phyloP scores from a whole-genome alignment of 179 eudicot species.

The Beta corolliflora region DNA sequence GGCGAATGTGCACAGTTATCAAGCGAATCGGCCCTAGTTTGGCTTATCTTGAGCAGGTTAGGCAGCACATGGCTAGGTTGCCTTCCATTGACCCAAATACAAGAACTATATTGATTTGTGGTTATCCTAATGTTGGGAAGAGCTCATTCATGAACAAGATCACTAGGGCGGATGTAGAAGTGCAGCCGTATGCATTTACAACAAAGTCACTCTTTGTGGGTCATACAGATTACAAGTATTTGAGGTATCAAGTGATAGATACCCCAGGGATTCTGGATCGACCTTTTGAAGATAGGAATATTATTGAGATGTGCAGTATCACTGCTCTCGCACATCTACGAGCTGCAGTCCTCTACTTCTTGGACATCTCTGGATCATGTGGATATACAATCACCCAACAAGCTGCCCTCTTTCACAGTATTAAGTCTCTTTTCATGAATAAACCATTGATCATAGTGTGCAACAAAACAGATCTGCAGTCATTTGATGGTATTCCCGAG shows the following conservation, averaged over 20 bases:
- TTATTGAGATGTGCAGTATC: conserved; percentile 96
- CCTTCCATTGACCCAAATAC: conserved; percentile 98
- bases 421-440: conserved; percentile 93
- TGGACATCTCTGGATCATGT: conserved; percentile 93
- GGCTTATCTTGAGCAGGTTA: conserved; percentile 92
- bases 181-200: conserved; percentile 96
- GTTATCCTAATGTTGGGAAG: conserved; percentile 96
- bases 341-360: conserved; percentile 84
- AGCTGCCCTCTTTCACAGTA: conserved; percentile 84
- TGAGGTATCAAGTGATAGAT: conserved; percentile 92
- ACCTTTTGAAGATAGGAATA: conserved; percentile 92
- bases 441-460: conserved; percentile 88
- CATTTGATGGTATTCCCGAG: conserved; percentile 66
- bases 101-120: conserved; percentile 83
- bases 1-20: conserved; percentile 90
- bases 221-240: conserved; percentile 87
- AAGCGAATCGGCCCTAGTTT: conserved; percentile 88
- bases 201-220: conserved; percentile 95
- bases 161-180: conserved; percentile 96
- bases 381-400: conserved; percentile 93
- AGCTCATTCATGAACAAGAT: conserved; percentile 95
- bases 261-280: conserved; percentile 95
- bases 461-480: conserved; percentile 90
- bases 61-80: conserved; percentile 94
- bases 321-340: conserved; percentile 93